Evolutionary conservation across 1,139 yeast species (phyloP).

Genomic region (Taphrina sp.): DNA sequence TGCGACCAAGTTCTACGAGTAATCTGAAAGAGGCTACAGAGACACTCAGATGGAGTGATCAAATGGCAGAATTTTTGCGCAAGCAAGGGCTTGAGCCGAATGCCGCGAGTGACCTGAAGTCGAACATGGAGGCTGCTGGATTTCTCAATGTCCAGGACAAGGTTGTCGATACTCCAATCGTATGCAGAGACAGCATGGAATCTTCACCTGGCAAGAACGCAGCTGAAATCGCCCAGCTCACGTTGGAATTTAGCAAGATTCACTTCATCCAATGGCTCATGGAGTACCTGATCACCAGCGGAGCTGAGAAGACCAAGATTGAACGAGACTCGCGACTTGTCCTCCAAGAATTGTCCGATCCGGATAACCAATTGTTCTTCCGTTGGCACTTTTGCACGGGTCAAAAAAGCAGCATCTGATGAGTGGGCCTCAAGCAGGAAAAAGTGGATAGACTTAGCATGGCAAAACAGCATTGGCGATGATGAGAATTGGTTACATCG

Average conservation of each 20-base stretch:
- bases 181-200: too few relatives aligned
- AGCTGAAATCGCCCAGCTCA: slow-evolving; percentile 31
- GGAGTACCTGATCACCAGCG: neutral
- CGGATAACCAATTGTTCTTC: neutral
- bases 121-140: slow-evolving; percentile 25
- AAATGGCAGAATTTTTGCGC: neutral
- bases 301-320: neutral
- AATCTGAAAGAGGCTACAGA: neutral
- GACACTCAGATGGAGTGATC: slow-evolving; percentile 1
- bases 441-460: too few relatives aligned
- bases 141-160: slow-evolving; percentile 23
- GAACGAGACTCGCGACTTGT: neutral
- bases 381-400: slow-evolving; percentile 29
- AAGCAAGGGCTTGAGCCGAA: neutral
- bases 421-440: too few relatives aligned
- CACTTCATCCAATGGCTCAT: slow-evolving; percentile 18
- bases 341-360: neutral
- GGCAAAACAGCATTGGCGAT: too few relatives aligned
- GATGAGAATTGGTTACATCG: too few relatives aligned
- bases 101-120: slow-evolving; percentile 4
- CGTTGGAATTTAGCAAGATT: slow-evolving; percentile 19
- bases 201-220: too few relatives aligned
- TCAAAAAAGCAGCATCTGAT: too few relatives aligned
- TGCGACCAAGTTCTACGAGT: slow-evolving; percentile 1
- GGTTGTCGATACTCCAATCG: slow-evolving; percentile 29